Base-by-base conservation (phyloP, 2,329 filamentous ascomycete genomes). In the Ophiostoma novo-ulmi region DNA sequence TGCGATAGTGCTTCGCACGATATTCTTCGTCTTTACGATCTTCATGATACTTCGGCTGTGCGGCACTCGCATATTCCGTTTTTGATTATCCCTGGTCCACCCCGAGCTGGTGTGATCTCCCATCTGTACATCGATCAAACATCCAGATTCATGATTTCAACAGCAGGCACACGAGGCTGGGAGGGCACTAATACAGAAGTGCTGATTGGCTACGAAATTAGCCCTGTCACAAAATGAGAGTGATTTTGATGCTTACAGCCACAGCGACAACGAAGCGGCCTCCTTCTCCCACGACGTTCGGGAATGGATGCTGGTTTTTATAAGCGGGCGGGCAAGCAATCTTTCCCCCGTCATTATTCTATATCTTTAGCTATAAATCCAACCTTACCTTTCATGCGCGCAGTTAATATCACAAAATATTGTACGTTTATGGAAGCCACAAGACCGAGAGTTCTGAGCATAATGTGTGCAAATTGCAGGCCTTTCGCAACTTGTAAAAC, bases 141-240 rank as follows among this genome's bases (percentile, higher is more conserved):
- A 0, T 94, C 92, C 78, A 86, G 89, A 22, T 98, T 94, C 77
- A 94, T 99, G 90, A 86, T 99, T 44, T 94, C 92, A 1, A 92
- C 93, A 0, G 94, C 92, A 5, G 95, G 95, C 0, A 98, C 95
- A 73, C 83, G 95, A 73, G 95, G 95, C 0, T 99, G 95, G 95
- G 95, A 98, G 79, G 95, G 95, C 1, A 89, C 86, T 26, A 89
- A 86, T 48, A 98, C 95, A 0, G 95, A 99, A 81, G 93, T 95
- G 0, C 79, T 99, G 72, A 87, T 99, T 70, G 95, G 95, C 20
- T 99, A 99, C 79, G 95, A 99, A 81, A 97, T 99, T 75, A 82
- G 82, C 11, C 65, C 71, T 13, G 35, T 74, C 31, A 26, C 61
- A 5, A 70, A 70, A 58, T 73, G 6, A 26, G 3, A 58, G 11